Evolutionary conservation across 2,329 filamentous ascomycete genomes (phyloP).

Genomic region (Magnaporthales sp.): DNA sequence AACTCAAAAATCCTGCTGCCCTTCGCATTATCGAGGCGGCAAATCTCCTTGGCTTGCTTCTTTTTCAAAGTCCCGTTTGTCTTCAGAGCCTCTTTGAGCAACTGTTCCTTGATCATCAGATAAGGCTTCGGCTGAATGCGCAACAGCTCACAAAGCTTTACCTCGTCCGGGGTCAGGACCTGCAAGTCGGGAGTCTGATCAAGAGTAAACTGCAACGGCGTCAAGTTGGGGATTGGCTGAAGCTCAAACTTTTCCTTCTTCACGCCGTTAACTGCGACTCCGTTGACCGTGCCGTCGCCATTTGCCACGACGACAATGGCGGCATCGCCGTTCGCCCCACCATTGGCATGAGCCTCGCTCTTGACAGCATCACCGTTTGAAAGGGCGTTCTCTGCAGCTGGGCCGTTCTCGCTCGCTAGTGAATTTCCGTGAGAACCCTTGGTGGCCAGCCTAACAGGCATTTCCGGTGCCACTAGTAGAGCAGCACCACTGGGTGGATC

Average conservation of each 20-base stretch:
- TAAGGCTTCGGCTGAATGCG: slow-evolving; percentile 91
- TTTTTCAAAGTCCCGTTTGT: slow-evolving; percentile 84
- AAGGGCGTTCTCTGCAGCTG: slow-evolving; percentile 24
- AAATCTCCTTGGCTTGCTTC: slow-evolving; percentile 85
- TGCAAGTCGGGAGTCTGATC: slow-evolving; percentile 78
- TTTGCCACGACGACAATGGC: slow-evolving; percentile 18
- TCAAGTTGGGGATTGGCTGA: slow-evolving; percentile 50
- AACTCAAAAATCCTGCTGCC: slow-evolving; percentile 86
- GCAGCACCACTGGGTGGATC: slow-evolving; percentile 70
- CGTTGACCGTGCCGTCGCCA: slow-evolving; percentile 1
- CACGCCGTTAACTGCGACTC: slow-evolving; percentile 17
- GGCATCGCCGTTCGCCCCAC: slow-evolving; percentile 25
- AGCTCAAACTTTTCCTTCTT: slow-evolving; percentile 43
- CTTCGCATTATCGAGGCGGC: slow-evolving; percentile 75
- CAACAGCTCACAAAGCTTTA: slow-evolving; percentile 75
- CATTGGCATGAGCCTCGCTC: slow-evolving; percentile 27
- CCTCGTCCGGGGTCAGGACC: slow-evolving; percentile 74
- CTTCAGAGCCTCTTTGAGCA: slow-evolving; percentile 87
- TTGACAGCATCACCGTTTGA: slow-evolving; percentile 21
- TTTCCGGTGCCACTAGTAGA: slow-evolving; percentile 68
- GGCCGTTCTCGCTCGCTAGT: slow-evolving; percentile 27
- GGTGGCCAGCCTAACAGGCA: slow-evolving; percentile 50
- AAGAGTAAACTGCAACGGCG: slow-evolving; percentile 59
- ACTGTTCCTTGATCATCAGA: slow-evolving; percentile 83
- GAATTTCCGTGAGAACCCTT: slow-evolving; percentile 43